These are phyloP conservation scores for Rubroboletus satanas DNA, from an alignment of 768 basidiomycete genomes.

Conservation along the genomic window DNA sequence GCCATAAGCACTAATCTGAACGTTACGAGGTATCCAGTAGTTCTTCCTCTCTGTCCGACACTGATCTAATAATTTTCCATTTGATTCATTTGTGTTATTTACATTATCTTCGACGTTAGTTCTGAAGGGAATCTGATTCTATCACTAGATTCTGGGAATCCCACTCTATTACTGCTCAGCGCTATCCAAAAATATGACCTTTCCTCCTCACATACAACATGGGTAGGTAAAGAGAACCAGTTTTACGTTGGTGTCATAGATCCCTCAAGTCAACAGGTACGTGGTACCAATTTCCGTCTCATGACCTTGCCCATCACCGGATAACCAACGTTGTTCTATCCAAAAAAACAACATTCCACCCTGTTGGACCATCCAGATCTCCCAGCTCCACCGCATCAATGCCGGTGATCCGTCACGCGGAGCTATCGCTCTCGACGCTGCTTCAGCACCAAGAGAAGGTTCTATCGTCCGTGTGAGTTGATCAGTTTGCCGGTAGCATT, in stretches of 20 bases:
- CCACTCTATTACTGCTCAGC: slow-evolving; percentile 54
- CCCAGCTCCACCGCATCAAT: slow-evolving; percentile 52
- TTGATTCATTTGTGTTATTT: background rate
- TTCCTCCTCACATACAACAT: slow-evolving; percentile 17
- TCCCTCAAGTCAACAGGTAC: slow-evolving; percentile 14
- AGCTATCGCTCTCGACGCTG: slow-evolving; percentile 55
- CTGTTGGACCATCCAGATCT: slow-evolving; percentile 30
- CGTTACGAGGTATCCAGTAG: slow-evolving; percentile 48
- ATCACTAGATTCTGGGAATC: slow-evolving; percentile 52
- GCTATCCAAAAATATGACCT: slow-evolving; percentile 44
- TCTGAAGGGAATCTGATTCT: slow-evolving; percentile 73
- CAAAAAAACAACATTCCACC: background rate
- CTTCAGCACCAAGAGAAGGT: slow-evolving; percentile 48
- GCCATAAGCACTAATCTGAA: slow-evolving; percentile 42
- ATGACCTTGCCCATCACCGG: background rate
- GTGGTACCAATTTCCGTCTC: background rate
- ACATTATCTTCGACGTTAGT: slow-evolving; percentile 21
- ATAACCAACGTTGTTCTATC: background rate
- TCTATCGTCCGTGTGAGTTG: slow-evolving; percentile 47
- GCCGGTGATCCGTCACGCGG: slow-evolving; percentile 74
- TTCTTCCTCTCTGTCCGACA: background rate
- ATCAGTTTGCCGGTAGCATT: background rate
- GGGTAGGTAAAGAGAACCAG: slow-evolving; percentile 48
- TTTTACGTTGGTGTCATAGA: slow-evolving; percentile 51
- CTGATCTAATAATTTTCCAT: background rate